Percentiles rank a stretch among this genome's conserved stretches.
These are phyloP conservation scores for Pyricularia grisea DNA, from an alignment of 2,329 filamentous ascomycete species.

Conservation along the genomic window DNA sequence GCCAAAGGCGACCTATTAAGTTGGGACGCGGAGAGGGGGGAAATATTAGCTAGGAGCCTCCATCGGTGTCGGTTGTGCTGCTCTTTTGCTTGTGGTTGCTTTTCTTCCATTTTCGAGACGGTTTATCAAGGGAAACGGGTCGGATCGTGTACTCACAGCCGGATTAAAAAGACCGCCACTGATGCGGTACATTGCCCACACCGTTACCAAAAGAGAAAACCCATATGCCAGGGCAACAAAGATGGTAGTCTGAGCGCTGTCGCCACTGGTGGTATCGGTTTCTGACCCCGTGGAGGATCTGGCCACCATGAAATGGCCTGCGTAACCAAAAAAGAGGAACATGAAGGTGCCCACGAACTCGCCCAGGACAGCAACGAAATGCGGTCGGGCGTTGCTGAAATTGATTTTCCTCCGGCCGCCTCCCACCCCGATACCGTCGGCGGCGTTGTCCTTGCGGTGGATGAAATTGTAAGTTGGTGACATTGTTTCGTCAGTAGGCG, in stretches of 20 bases:
- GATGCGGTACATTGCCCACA: slow-evolving; percentile 40
- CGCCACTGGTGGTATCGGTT: neutral
- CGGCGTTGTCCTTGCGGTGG: too few species aligned
- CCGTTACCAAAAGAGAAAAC: slow-evolving; percentile 34
- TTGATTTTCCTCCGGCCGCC: too few species aligned
- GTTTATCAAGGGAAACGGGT: neutral
- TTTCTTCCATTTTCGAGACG: neutral
- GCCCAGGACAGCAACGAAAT: slow-evolving; percentile 25
- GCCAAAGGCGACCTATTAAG: slow-evolving; percentile 36
- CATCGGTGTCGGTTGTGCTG: too few species aligned
- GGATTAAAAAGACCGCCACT: slow-evolving; percentile 33
- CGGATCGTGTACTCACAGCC: slow-evolving; percentile 17
- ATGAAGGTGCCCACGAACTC: slow-evolving; percentile 33
- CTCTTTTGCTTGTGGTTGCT: neutral
- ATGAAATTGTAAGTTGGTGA: too few species aligned
- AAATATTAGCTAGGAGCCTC: too few species aligned
- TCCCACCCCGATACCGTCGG: too few species aligned
- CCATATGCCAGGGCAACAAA: slow-evolving; percentile 32
- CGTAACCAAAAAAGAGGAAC: slow-evolving; percentile 32
- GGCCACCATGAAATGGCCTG: slow-evolving; percentile 10
- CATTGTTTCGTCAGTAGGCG: too few species aligned
- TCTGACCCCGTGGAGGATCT: neutral
- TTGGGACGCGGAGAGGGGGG: too few species aligned
- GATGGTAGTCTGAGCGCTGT: slow-evolving; percentile 12
- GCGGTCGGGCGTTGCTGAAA: neutral